Evolutionary conservation across 495 filamentous ascomycete genomes (phyloP), one percentile per base, ranked within the genome.

Genomic region (Aspergillus campestris): DNA sequence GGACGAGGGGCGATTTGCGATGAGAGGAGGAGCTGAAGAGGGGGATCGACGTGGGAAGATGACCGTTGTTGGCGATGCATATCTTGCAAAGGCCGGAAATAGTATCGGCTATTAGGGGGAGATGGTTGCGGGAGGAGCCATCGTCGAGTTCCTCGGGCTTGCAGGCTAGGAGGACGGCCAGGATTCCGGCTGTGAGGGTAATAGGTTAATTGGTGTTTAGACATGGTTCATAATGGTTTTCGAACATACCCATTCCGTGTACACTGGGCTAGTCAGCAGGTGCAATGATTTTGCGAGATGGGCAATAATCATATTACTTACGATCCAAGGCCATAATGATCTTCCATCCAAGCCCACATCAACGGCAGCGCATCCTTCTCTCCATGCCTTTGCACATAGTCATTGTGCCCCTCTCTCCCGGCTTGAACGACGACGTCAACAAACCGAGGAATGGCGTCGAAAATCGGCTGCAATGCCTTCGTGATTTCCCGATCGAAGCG

Each of bases 281-380:
- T 6, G 15, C 24, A 10, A 37, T 12, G 5, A 3, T 33, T 37
- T 27, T 34, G 7, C 8, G 36, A 11, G 7, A 24, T 11, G 13
- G 11, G 15, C 34, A 30, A 9, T 5, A 24, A 35, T 13, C 8
- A 11, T 1, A 11, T 1, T 24, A 59, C 69, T 59, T 38, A 71
- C 59, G 65, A 59, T 55, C 72, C 72, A 30, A 73, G 56, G 28
- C 53, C 56, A 45, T 66, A 72, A 35, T 65, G 39, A 1, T 55
- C 63, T 47, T 59, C 58, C 60, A 61, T 62, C 72, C 72, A 75
- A 11, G 56, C 45, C 58, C 70, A 75, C 72, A 73, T 75, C 48
- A 75, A 49, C 6, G 65, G 66, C 38, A 69, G 51, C 6, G 67
- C 60, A 30, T 61, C 55, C 37, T 61, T 27, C 1, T 58, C 44